phyloP scores from a whole-genome alignment of 2,329 filamentous ascomycete genomes.

The Penicillium sp. region DNA sequence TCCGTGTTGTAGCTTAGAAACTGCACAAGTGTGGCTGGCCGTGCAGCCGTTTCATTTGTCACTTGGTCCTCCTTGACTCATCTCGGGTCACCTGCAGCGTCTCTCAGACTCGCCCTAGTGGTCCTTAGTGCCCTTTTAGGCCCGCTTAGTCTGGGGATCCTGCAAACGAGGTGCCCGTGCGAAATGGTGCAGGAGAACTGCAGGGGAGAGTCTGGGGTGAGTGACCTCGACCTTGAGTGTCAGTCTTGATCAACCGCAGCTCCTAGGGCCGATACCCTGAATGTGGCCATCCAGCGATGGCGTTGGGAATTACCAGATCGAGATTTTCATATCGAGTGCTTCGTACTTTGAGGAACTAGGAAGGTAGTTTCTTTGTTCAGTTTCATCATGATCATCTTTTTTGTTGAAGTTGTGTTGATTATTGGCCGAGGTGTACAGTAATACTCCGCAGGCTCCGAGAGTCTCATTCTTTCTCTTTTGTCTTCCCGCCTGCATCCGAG shows the following conservation, averaged over 20 bases:
- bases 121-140: not conserved
- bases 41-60: conserved; percentile 27
- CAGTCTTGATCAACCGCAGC: not conserved
- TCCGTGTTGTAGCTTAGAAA: conserved; percentile 7
- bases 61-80: conserved; percentile 22
- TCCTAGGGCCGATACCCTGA: not conserved
- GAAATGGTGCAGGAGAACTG: conserved; percentile 6
- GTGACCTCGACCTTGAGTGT: too few species aligned
- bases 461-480: not conserved
- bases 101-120: conserved; percentile 24
- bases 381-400: not conserved
- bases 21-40: conserved; percentile 17
- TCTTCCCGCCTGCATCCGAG: conserved; percentile 1
- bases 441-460: not conserved
- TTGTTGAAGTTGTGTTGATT: not conserved
- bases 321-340: not conserved
- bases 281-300: not conserved
- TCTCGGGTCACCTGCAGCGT: conserved; percentile 32
- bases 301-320: not conserved
- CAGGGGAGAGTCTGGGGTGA: not conserved
- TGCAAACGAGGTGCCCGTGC: conserved; percentile 34
- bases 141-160: conserved; percentile 28
- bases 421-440: not conserved
- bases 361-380: not conserved
- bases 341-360: not conserved